phyloP scores from a whole-genome alignment of 2,329 filamentous ascomycete genomes.

The Rugonectria rugulosa region DNA sequence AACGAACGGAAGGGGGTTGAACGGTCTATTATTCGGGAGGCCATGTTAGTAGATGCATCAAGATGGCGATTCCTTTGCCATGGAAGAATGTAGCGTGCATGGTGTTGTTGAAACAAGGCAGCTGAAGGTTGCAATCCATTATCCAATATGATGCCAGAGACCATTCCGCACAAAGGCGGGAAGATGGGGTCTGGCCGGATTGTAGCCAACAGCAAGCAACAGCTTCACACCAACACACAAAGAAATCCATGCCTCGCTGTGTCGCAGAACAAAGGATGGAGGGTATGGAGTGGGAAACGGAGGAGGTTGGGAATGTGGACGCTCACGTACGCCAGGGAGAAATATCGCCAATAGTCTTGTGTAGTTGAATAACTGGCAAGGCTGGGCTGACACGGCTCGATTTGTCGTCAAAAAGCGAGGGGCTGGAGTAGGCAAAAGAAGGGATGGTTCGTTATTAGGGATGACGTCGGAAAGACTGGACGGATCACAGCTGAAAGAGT shows the following conservation, averaged over 20 bases:
- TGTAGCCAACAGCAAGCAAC: constrained; percentile 4
- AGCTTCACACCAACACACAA: constrained; percentile 21
- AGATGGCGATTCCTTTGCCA: not conserved
- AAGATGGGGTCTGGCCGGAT: constrained; percentile 11
- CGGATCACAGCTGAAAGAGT: constrained; percentile 52
- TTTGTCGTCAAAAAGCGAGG: constrained; percentile 23
- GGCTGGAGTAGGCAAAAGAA: constrained; percentile 33
- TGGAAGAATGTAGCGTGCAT: constrained; percentile 7
- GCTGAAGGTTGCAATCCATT: constrained; percentile 24
- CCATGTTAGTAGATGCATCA: constrained; percentile 28
- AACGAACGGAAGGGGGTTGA: constrained; percentile 30
- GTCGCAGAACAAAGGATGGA: constrained; percentile 29
- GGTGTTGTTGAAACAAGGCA: constrained; percentile 7
- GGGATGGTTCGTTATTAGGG: constrained; percentile 21
- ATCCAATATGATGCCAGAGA: constrained; percentile 29
- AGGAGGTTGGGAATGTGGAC: constrained; percentile 28
- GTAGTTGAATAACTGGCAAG: constrained; percentile 31
- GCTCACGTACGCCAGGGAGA: constrained; percentile 41
- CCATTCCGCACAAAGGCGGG: constrained; percentile 34
- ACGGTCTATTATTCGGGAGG: constrained; percentile 26
- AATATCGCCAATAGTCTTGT: constrained; percentile 40
- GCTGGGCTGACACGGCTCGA: constrained; percentile 19
- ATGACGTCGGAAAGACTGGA: constrained; percentile 45
- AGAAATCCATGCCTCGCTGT: constrained; percentile 30
- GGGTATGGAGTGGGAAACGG: constrained; percentile 12